phyloP scores from a whole-genome alignment of 805 yeast species.

The Lachancea thermotolerans region DNA sequence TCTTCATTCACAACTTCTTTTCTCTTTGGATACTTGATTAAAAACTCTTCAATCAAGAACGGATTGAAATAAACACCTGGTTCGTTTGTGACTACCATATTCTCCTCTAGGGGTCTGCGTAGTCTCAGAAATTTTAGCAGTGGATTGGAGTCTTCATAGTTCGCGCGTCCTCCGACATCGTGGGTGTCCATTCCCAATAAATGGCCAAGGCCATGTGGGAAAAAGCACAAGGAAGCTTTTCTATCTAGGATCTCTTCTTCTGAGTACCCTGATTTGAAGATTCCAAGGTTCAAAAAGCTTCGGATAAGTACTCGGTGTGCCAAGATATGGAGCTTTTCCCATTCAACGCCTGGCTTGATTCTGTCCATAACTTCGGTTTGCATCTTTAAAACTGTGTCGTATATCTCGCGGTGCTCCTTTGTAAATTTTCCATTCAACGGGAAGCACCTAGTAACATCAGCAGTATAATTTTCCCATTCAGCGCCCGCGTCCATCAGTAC shows the following conservation, averaged over 20 bases:
- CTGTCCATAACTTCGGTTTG: conserved; percentile 62
- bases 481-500: conserved; percentile 94
- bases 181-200: conserved; percentile 92
- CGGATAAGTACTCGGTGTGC: conserved; percentile 75
- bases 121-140: conserved; percentile 71
- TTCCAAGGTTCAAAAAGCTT: conserved; percentile 65
- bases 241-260: conserved; percentile 65
- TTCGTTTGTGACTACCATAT: conserved; percentile 90
- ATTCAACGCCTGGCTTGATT: conserved; percentile 72
- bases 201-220: conserved; percentile 96
- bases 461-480: conserved; percentile 89
- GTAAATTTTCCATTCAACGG: conserved; percentile 90
- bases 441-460: conserved; percentile 93
- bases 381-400: conserved; percentile 76
- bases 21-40: conserved; percentile 40
- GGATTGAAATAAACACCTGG: conserved; percentile 93
- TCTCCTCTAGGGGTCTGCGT: conserved; percentile 60
- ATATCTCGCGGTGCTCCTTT: conserved; percentile 76
- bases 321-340: conserved; percentile 79
- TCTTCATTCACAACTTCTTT: conserved; percentile 54
- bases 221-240: conserved; percentile 68
- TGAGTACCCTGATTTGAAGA: conserved; percentile 52
- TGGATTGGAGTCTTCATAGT: conserved; percentile 78
- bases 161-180: conserved; percentile 86
- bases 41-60: conserved; percentile 60